phyloP scores from a whole-genome alignment of 768 basidiomycete species.

The Rhizopogon vinicolor region DNA sequence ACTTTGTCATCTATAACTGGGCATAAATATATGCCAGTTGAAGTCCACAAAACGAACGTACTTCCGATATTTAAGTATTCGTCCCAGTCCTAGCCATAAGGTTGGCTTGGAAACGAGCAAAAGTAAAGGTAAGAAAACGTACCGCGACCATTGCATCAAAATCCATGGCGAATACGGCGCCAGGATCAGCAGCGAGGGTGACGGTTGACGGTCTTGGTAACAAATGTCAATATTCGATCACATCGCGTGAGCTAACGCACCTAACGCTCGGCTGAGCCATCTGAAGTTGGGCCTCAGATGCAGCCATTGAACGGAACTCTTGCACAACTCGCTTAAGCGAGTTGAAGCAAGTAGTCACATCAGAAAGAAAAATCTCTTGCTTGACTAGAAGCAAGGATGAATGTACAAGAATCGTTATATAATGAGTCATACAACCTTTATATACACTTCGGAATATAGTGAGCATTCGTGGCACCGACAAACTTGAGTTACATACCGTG shows the following conservation, averaged over 20 bases:
- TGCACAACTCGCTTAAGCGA: slow-evolving; percentile 76
- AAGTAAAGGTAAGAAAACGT: slow-evolving; percentile 16
- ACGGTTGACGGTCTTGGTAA: slow-evolving; percentile 42
- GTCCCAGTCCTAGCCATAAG: slow-evolving; percentile 51
- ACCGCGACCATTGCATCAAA: slow-evolving; percentile 66
- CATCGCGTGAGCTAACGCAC: slow-evolving; percentile 31
- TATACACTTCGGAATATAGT: slow-evolving; percentile 34
- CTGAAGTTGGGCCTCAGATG: slow-evolving; percentile 53
- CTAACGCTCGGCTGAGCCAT: slow-evolving; percentile 64
- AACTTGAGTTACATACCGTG: slow-evolving; percentile 49
- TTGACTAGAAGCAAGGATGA: slow-evolving; percentile 48
- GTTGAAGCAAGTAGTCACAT: slow-evolving; percentile 74
- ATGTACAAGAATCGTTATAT: neutral
- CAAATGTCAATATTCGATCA: neutral
- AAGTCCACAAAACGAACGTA: slow-evolving; percentile 14
- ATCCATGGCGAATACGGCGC: slow-evolving; percentile 44
- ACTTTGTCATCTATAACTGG: slow-evolving; percentile 2
- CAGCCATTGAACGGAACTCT: slow-evolving; percentile 47
- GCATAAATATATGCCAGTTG: neutral
- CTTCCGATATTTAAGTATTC: slow-evolving; percentile 50
- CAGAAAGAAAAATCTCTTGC: slow-evolving; percentile 77
- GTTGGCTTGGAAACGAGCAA: neutral
- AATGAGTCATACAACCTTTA: slow-evolving; percentile 31
- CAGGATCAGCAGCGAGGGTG: slow-evolving; percentile 50
- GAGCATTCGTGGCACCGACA: neutral